Percentiles rank a stretch among this genome's conserved stretches.
These are phyloP conservation scores for Dillenia turbinata DNA, from an alignment of 164 flowering plant species.

Conservation along the genomic window DNA sequence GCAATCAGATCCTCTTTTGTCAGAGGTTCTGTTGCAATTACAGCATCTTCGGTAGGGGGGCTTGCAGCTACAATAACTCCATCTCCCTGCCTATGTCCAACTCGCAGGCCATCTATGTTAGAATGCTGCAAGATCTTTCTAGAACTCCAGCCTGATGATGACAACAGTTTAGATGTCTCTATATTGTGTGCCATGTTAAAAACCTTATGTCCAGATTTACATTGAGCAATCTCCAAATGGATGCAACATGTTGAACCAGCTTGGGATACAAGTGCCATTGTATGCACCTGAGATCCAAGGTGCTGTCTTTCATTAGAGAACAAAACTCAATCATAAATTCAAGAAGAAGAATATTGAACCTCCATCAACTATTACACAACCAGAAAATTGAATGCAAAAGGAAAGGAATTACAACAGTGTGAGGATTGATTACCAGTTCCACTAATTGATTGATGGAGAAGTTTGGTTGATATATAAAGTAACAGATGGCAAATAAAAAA, in stretches of 20 bases:
- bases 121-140: conserved; percentile 10
- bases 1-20: conserved; percentile 87
- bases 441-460: too few relatives aligned
- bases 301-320: too few relatives aligned
- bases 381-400: too few relatives aligned
- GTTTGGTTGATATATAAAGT: too few relatives aligned
- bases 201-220: conserved; percentile 17
- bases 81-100: conserved; percentile 25
- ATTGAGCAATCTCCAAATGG: conserved; percentile 14
- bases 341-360: too few relatives aligned
- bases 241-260: conserved; percentile 22
- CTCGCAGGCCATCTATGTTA: conserved; percentile 12
- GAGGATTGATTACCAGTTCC: too few relatives aligned
- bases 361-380: too few relatives aligned
- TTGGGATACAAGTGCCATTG: conserved; percentile 41
- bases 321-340: too few relatives aligned
- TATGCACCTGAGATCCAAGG: conserved; percentile 4
- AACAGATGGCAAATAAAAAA: too few relatives aligned
- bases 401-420: too few relatives aligned
- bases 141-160: conserved; percentile 26
- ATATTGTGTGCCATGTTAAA: conserved; percentile 9
- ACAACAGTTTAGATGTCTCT: conserved; percentile 17
- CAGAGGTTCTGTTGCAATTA: conserved; percentile 72
- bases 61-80: conserved; percentile 74
- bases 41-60: conserved; percentile 92